Conservation (phyloP, 768 basidiomycete species). For the Phylloporus sp. region DNA sequence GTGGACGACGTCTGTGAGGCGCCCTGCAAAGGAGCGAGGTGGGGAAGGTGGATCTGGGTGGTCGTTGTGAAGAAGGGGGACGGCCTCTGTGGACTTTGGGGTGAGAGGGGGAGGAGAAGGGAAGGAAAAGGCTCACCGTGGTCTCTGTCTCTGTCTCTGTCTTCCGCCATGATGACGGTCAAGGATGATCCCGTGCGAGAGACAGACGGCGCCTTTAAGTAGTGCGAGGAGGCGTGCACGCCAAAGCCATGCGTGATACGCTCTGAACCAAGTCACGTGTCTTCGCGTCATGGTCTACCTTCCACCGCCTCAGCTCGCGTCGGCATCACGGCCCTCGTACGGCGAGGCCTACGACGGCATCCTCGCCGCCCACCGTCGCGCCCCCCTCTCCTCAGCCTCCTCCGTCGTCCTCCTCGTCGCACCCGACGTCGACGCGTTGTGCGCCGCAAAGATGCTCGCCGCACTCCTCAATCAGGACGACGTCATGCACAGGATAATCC, state of each 20-base stretch:
- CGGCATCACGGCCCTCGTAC: constrained; percentile 57
- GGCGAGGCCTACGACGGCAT: constrained; percentile 69
- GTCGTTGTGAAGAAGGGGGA: constrained; percentile 55
- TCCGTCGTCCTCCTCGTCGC: constrained; percentile 83
- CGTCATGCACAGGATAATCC: constrained; percentile 83
- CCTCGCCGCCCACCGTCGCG: constrained; percentile 64
- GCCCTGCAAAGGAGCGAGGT: constrained; percentile 25
- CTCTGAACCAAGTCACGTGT: constrained; percentile 9
- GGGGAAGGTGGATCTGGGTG: constrained; percentile 34
- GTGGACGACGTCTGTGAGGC: constrained; percentile 52
- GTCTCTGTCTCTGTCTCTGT: too few relatives aligned
- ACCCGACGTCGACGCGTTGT: constrained; percentile 88
- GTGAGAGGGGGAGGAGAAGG: constrained; percentile 1
- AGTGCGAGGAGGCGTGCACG: constrained; percentile 25
- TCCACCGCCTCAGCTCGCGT: constrained; percentile 64
- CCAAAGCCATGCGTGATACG: too few relatives aligned
- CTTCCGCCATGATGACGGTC: constrained; percentile 48
- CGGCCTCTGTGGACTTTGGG: constrained; percentile 50
- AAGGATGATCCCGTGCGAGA: constrained; percentile 6
- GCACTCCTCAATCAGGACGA: constrained; percentile 91
- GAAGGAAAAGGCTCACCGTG: constrained; percentile 37
- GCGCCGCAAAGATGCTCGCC: constrained; percentile 85
- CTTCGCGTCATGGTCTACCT: constrained; percentile 54
- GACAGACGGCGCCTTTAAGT: constrained; percentile 25
- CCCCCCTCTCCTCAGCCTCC: constrained; percentile 72